Evolutionary conservation across 768 basidiomycete species (phyloP).

Genomic region (Boletellus sp.): DNA sequence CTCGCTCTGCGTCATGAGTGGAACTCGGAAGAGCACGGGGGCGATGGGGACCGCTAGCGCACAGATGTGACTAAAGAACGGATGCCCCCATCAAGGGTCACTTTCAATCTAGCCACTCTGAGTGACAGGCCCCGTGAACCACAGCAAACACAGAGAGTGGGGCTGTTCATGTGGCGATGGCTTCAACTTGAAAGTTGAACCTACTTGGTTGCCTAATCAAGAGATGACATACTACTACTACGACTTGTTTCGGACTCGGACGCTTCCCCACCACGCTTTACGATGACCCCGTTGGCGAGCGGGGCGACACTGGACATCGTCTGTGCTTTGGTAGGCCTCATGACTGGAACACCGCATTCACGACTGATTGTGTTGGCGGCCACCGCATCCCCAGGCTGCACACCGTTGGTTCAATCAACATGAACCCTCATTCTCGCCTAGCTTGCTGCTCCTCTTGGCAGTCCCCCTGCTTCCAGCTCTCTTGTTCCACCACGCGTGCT

Average conservation of each 20-base stretch:
- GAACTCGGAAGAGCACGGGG: not conserved
- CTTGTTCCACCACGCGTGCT: conserved; percentile 6
- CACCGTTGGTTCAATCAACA: conserved; percentile 17
- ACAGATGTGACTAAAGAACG: not conserved
- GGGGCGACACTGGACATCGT: conserved; percentile 14
- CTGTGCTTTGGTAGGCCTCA: conserved; percentile 15
- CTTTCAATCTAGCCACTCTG: not conserved
- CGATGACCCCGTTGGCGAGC: conserved; percentile 3
- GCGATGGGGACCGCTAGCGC: too few relatives aligned
- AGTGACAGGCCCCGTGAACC: not conserved
- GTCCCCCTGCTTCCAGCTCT: conserved; percentile 14
- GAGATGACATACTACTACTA: not conserved
- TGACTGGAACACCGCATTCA: not conserved
- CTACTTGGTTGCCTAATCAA: conserved; percentile 10
- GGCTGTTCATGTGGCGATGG: not conserved
- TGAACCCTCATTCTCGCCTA: conserved; percentile 16
- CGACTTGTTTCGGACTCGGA: not conserved
- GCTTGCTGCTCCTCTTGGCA: conserved; percentile 7
- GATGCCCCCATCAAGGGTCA: not conserved
- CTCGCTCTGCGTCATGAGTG: not conserved
- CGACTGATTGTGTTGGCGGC: not conserved
- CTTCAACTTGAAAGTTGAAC: not conserved
- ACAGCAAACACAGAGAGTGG: not conserved
- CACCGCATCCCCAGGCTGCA: conserved; percentile 1
- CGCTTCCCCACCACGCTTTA: too few relatives aligned